phyloP scores from a whole-genome alignment of 495 filamentous ascomycete species.

The Daldinia vernicosa region DNA sequence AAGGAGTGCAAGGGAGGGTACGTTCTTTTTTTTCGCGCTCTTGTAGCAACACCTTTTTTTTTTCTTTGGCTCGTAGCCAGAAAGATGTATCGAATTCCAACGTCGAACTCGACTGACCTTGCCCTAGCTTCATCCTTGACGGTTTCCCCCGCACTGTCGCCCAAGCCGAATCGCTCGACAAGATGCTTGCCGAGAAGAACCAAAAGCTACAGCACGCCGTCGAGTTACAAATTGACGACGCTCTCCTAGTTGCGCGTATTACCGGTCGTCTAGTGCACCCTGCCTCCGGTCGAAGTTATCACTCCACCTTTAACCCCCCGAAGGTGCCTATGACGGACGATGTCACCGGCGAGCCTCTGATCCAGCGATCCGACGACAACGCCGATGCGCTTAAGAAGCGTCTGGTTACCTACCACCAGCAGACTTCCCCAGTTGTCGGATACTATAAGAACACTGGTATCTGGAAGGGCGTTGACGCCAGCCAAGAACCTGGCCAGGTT shows the following conservation, averaged over 20 bases:
- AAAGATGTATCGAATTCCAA: slow-evolving; percentile 1
- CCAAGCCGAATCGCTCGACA: slow-evolving; percentile 92
- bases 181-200: slow-evolving; percentile 78
- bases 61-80: background rate
- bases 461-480: slow-evolving; percentile 95
- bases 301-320: slow-evolving; percentile 99
- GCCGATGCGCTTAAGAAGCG: slow-evolving; percentile 97
- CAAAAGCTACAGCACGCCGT: slow-evolving; percentile 91
- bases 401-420: slow-evolving; percentile 88
- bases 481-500: slow-evolving; percentile 93
- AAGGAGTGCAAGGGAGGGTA: slow-evolving; percentile 96
- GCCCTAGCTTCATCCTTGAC: slow-evolving; percentile 91
- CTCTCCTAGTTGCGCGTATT: slow-evolving; percentile 91
- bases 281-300: slow-evolving; percentile 94
- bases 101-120: slow-evolving; percentile 15
- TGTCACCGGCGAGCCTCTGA: slow-evolving; percentile 93
- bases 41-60: background rate
- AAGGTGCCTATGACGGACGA: slow-evolving; percentile 95
- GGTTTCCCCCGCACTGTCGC: slow-evolving; percentile 97
- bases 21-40: slow-evolving; percentile 46
- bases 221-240: slow-evolving; percentile 96
- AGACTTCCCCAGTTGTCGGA: slow-evolving; percentile 88
- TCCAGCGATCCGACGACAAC: slow-evolving; percentile 97
- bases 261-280: slow-evolving; percentile 96
- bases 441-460: slow-evolving; percentile 98